phyloP scores from a whole-genome alignment of 805 yeast genomes.

The Priceomyces castillae region DNA sequence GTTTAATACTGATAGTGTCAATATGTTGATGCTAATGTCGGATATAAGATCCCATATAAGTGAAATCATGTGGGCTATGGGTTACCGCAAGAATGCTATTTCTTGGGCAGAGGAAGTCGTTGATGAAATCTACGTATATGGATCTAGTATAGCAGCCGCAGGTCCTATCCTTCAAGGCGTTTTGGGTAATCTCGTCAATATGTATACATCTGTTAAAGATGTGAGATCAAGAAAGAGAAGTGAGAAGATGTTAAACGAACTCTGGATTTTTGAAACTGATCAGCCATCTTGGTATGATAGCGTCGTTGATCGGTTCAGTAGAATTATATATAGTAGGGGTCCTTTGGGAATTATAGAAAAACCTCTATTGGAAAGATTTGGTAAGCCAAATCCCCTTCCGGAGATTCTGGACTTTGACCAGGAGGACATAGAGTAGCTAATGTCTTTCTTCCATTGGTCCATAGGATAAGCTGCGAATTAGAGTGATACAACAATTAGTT shows the following conservation, averaged over 20 bases:
- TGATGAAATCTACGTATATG: constrained; percentile 32
- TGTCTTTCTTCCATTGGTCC: not conserved
- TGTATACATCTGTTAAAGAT: constrained; percentile 31
- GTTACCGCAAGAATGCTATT: constrained; percentile 36
- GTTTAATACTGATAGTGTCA: constrained; percentile 31
- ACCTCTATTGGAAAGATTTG: constrained; percentile 38
- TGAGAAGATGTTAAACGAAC: constrained; percentile 20
- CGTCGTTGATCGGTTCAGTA: constrained; percentile 31
- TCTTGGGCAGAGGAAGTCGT: constrained; percentile 43
- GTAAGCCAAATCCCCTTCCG: constrained; percentile 29
- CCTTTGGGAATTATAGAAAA: constrained; percentile 43
- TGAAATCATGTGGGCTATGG: constrained; percentile 42
- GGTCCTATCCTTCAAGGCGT: constrained; percentile 30
- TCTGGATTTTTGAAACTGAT: constrained; percentile 25
- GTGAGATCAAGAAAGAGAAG: constrained; percentile 25
- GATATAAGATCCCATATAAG: constrained; percentile 38
- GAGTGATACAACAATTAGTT: too few relatives aligned
- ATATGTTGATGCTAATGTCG: constrained; percentile 26
- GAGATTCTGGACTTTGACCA: constrained; percentile 42
- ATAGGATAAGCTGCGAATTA: not conserved
- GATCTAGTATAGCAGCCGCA: constrained; percentile 23
- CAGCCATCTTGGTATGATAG: constrained; percentile 33
- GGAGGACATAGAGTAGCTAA: constrained; percentile 33
- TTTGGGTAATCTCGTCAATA: constrained; percentile 27
- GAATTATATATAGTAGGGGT: constrained; percentile 38